A percentile compares a stretch with the other conserved stretches of the same genome.
These are phyloP conservation scores for Thozetella sp. DNA, from an alignment of 495 filamentous ascomycete genomes.

Conservation along the genomic window DNA sequence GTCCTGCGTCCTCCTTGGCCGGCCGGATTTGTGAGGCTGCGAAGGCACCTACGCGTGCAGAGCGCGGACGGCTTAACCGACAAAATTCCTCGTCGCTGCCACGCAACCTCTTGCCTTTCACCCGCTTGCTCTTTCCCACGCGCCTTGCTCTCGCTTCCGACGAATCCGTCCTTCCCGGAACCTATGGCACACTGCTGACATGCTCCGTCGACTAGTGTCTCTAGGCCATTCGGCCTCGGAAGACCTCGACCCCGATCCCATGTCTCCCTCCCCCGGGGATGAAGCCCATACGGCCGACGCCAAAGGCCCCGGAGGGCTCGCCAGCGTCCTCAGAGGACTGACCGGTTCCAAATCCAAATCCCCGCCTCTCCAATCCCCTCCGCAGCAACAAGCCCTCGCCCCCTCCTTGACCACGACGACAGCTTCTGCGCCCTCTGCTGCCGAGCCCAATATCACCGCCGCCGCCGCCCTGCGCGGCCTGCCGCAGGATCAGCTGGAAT, in stretches of 20 bases:
- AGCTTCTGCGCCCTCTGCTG: constrained; percentile 14
- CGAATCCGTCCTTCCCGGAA: neutral
- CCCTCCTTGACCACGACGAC: constrained; percentile 21
- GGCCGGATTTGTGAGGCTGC: neutral
- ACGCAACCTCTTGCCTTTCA: neutral
- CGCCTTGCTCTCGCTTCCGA: neutral
- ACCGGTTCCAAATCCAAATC: constrained; percentile 47
- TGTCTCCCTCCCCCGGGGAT: constrained; percentile 60
- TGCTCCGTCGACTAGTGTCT: constrained; percentile 45
- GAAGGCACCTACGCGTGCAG: too few relatives aligned
- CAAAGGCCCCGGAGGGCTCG: constrained; percentile 47
- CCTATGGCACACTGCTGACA: constrained; percentile 31
- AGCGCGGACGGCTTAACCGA: too few relatives aligned
- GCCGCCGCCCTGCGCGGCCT: constrained; percentile 29
- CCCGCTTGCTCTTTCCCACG: constrained; percentile 1
- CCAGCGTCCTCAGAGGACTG: constrained; percentile 58
- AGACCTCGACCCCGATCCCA: constrained; percentile 37
- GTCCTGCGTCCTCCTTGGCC: too few relatives aligned
- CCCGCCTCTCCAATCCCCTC: constrained; percentile 24
- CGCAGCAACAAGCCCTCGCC: constrained; percentile 20
- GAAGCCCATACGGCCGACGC: constrained; percentile 50
- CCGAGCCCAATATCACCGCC: constrained; percentile 30
- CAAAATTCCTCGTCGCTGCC: too few relatives aligned
- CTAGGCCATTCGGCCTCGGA: constrained; percentile 42
- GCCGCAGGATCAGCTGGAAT: constrained; percentile 41